phyloP scores from a whole-genome alignment of 139 green algal genomes.

The Coelastrella sp. region DNA sequence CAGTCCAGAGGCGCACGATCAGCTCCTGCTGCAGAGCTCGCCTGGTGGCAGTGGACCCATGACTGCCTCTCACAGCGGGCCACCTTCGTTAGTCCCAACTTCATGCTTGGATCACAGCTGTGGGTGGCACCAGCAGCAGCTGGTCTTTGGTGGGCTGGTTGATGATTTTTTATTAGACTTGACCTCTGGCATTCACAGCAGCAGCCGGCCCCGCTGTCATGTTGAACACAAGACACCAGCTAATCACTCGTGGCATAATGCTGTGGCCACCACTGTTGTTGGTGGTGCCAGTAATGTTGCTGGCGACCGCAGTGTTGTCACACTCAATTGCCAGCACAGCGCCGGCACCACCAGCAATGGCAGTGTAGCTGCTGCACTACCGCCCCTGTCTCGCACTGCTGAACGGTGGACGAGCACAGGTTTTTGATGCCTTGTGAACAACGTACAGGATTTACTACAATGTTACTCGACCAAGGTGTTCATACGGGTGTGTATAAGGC shows the following conservation, averaged over 20 bases:
- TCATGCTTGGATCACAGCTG: not conserved
- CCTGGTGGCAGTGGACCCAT: not conserved
- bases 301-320: not conserved
- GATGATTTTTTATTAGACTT: constrained; percentile 20
- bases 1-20: not conserved
- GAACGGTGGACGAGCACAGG: not conserved
- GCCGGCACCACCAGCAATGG: not conserved
- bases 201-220: not conserved
- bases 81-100: not conserved
- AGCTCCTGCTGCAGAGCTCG: not conserved
- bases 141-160: constrained; percentile 16
- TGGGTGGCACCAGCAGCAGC: not conserved
- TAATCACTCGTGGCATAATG: not conserved
- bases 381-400: not conserved
- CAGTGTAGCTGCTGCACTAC: not conserved
- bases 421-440: not conserved
- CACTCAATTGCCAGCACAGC: not conserved
- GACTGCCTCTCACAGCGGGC: not conserved
- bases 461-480: too few species aligned
- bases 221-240: not conserved
- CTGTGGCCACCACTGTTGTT: not conserved
- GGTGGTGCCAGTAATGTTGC: not conserved
- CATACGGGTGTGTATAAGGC: too few species aligned
- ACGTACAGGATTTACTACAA: not conserved
- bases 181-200: constrained; percentile 1